phyloP scores from a whole-genome alignment of 2,329 filamentous ascomycete genomes.

The Aspergillus vadensis region DNA sequence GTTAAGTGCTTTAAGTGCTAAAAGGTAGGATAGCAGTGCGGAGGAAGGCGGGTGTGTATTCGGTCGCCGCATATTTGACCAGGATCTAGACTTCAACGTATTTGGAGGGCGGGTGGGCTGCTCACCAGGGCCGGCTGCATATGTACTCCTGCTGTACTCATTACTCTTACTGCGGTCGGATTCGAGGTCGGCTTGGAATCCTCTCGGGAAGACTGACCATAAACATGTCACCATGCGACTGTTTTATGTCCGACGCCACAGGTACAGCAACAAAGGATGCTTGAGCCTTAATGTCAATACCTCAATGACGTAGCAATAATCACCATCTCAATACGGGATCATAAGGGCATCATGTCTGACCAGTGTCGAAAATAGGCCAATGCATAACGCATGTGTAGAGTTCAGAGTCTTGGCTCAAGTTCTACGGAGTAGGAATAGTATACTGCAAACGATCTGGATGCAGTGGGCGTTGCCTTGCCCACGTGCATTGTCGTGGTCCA shows the following conservation, averaged over 20 bases:
- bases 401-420: neutral
- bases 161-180: neutral
- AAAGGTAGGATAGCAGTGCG: neutral
- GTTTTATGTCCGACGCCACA: neutral
- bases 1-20: neutral
- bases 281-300: neutral
- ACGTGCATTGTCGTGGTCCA: neutral
- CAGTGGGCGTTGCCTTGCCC: neutral
- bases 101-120: neutral
- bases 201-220: neutral
- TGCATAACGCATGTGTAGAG: neutral
- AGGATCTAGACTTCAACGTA: constrained; percentile 19
- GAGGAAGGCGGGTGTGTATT: neutral
- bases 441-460: neutral
- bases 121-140: constrained; percentile 1
- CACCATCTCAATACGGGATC: neutral
- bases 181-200: neutral
- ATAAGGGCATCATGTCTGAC: neutral
- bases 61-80: constrained; percentile 14
- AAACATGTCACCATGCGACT: neutral
- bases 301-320: neutral
- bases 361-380: neutral
- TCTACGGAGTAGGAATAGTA: neutral
- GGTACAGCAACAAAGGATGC: neutral
- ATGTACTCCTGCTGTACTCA: neutral